Evolutionary conservation across 1,139 yeast species (phyloP).

Genomic region (Sugiyamaella pinicola): DNA sequence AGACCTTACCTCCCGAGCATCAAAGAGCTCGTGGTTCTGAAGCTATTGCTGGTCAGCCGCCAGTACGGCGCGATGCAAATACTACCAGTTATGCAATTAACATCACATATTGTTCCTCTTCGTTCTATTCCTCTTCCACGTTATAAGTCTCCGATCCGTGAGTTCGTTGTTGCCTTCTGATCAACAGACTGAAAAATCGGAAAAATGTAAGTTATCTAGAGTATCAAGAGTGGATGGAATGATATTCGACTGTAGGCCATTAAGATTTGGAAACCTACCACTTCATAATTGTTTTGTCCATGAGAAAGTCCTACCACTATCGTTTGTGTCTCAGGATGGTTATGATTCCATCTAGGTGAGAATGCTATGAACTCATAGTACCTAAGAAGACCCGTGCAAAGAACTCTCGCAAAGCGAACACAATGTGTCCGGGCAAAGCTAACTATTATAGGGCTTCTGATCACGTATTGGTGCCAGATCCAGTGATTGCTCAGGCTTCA

Average conservation of each 20-base stretch:
- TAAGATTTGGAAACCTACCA: too few species aligned
- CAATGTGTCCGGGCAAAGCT: too few species aligned
- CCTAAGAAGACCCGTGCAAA: too few species aligned
- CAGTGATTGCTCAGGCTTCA: constrained; percentile 64
- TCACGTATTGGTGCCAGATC: constrained; percentile 45
- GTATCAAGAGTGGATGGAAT: neutral
- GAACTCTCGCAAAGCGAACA: too few species aligned
- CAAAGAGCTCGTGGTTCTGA: too few species aligned
- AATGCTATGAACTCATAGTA: too few species aligned
- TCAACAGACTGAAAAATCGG: constrained; percentile 3
- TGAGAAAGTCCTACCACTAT: too few species aligned
- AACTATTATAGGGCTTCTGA: constrained; percentile 7
- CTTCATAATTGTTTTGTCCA: too few species aligned
- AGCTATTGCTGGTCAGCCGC: neutral
- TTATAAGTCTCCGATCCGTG: neutral
- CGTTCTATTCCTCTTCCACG: neutral
- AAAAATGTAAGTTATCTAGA: constrained; percentile 1
- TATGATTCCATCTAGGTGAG: too few species aligned
- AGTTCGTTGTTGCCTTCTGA: neutral
- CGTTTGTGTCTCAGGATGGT: too few species aligned
- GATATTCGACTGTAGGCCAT: too few species aligned
- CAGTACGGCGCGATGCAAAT: neutral
- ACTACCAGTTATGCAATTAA: neutral
- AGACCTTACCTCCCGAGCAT: too few species aligned
- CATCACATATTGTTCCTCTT: neutral